Percentiles rank a stretch among this genome's conserved stretches.
phyloP scores from a whole-genome alignment of 805 yeast species.

The Candida fluviatilis region DNA sequence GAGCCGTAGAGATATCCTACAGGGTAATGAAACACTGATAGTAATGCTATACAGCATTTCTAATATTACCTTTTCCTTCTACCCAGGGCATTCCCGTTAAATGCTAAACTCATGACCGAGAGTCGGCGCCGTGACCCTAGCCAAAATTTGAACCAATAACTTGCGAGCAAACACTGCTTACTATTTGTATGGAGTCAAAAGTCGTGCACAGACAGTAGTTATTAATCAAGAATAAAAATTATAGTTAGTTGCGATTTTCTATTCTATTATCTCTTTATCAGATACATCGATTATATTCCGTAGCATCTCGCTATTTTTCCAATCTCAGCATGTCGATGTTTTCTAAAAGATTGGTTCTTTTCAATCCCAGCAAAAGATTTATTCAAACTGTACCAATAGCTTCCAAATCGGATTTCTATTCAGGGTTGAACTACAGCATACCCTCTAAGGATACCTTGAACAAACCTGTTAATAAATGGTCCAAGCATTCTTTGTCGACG shows the following conservation, averaged over 20 bases:
- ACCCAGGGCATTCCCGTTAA: too few relatives aligned
- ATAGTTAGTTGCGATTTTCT: too few relatives aligned
- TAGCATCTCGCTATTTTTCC: too few relatives aligned
- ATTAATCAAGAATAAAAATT: neutral
- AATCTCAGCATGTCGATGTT: neutral
- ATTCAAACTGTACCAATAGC: slow-evolving; percentile 32
- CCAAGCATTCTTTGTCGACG: slow-evolving; percentile 22
- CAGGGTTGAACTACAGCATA: slow-evolving; percentile 18
- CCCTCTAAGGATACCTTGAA: slow-evolving; percentile 9
- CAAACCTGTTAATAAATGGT: slow-evolving; percentile 22
- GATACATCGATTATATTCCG: too few relatives aligned
- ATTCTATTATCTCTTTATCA: too few relatives aligned
- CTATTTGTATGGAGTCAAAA: neutral
- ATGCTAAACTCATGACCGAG: neutral
- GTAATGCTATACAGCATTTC: too few relatives aligned
- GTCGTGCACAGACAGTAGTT: neutral
- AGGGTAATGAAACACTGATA: too few relatives aligned
- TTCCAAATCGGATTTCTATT: slow-evolving; percentile 14
- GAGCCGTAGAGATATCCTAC: too few relatives aligned
- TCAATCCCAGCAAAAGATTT: slow-evolving; percentile 20
- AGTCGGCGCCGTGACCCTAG: neutral
- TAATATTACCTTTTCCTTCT: too few relatives aligned
- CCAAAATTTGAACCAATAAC: neutral
- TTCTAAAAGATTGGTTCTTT: neutral
- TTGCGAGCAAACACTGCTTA: neutral